Percentiles rank a stretch among this genome's conserved stretches.
These are phyloP conservation scores for Mycena polygramma DNA, from an alignment of 768 basidiomycete species.

Conservation along the genomic window DNA sequence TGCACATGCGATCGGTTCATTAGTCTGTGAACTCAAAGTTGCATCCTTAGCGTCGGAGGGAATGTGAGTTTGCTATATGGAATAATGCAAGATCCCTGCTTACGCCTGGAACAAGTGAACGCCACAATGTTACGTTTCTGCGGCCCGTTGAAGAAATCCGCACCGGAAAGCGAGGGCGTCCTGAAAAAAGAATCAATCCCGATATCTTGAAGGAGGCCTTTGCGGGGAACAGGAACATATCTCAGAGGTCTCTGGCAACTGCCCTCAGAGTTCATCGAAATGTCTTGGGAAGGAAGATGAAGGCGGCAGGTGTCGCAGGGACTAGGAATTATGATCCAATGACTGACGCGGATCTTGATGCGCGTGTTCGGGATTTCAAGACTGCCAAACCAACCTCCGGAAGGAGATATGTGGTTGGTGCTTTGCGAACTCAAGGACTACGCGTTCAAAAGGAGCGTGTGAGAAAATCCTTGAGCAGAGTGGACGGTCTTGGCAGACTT, in stretches of 20 bases:
- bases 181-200: conserved; percentile 28
- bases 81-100: background rate
- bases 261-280: conserved; percentile 5
- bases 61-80: background rate
- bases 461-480: conserved; percentile 32
- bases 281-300: background rate
- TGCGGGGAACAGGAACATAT: conserved; percentile 19
- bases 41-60: conserved; percentile 10
- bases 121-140: background rate
- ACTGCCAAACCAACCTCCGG: conserved; percentile 40
- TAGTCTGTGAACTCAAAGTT: conserved; percentile 28
- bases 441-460: conserved; percentile 40
- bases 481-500: conserved; percentile 41
- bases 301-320: conserved; percentile 4
- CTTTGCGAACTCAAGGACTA: conserved; percentile 37
- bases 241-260: conserved; percentile 7
- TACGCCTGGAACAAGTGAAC: background rate
- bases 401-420: conserved; percentile 41
- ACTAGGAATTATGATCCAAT: background rate
- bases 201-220: conserved; percentile 31
- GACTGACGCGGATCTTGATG: conserved; percentile 23
- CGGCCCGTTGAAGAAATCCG: conserved; percentile 12
- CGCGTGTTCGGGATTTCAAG: conserved; percentile 24
- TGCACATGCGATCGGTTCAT: conserved; percentile 20
- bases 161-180: conserved; percentile 26